Percentiles rank a stretch among this genome's conserved stretches.
Evolutionary conservation across 1,139 yeast species (phyloP).

Genomic region (Pichia norvegensis): DNA sequence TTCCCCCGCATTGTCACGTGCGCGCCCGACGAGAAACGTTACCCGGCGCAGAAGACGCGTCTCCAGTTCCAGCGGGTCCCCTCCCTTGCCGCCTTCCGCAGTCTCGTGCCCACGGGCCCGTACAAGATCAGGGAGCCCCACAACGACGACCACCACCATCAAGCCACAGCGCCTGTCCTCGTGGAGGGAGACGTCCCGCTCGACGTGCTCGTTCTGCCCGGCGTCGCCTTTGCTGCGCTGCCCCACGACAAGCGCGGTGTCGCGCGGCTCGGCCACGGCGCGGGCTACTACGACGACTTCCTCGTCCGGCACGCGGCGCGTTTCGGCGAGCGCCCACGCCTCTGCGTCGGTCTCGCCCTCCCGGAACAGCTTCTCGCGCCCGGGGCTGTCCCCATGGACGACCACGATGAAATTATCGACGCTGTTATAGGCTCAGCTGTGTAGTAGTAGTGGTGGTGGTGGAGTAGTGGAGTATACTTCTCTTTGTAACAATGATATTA

Average conservation of each 20-base stretch:
- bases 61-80: slow-evolving; percentile 51
- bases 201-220: slow-evolving; percentile 76
- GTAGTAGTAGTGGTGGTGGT: too few species aligned
- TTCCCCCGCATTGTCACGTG: slow-evolving; percentile 41
- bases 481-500: not conserved
- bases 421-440: slow-evolving; percentile 35
- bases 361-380: slow-evolving; percentile 53
- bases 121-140: slow-evolving; percentile 64
- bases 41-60: slow-evolving; percentile 37
- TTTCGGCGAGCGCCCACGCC: slow-evolving; percentile 29
- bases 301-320: slow-evolving; percentile 42
- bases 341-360: slow-evolving; percentile 58
- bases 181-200: slow-evolving; percentile 30
- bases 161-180: not conserved
- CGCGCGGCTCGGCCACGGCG: slow-evolving; percentile 82
- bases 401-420: slow-evolving; percentile 65
- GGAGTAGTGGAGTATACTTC: too few species aligned
- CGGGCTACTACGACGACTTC: slow-evolving; percentile 84
- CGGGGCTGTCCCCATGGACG: slow-evolving; percentile 43
- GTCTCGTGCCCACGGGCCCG: slow-evolving; percentile 58
- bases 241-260: slow-evolving; percentile 25
- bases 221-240: slow-evolving; percentile 59
- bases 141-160: not conserved
- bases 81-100: slow-evolving; percentile 33
- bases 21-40: slow-evolving; percentile 25